Evolutionary conservation across 2,329 filamentous ascomycete genomes (phyloP), one percentile per base, ranked within the genome.

Genomic region (Pezicula carpinea): DNA sequence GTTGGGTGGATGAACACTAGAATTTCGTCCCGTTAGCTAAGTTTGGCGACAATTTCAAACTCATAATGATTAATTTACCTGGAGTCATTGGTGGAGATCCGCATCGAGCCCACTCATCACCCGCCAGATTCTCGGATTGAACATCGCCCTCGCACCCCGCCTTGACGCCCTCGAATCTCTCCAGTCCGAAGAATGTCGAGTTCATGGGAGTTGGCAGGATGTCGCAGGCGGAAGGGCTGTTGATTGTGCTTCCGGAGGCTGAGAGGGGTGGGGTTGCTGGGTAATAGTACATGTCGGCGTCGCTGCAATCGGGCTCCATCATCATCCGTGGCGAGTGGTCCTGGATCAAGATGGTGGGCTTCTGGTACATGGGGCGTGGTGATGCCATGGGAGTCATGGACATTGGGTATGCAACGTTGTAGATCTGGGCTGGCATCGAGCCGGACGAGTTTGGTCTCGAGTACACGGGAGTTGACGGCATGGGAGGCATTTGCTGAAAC

Each of bases 241-340:
- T 89, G 61, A 89, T 85, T 47, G 80, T 83, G 74, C 90, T 96
- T 56, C 87, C 86, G 23, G 89, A 85, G 3, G 87, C 84, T 19
- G 91, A 96, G 59, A 96, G 77, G 39, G 90, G 87, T 41, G 91
- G 91, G 17, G 91, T 96, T 6, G 89, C 83, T 29, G 91, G 91
- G 63, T 88, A 89, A 69, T 84, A 87, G 55, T 82, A 77, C 55
- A 64, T 59, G 49, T 85, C 80, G 23, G 70, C 68, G 58, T 83
- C 77, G 58, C 75, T 71, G 52, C 87, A 79, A 58, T 90, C 85
- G 14, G 87, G 89, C 67, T 95, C 87, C 54, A 95, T 70, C 60
- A 89, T 75, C 55, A 79, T 69, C 68, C 67, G 79, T 56, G 70
- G 69, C 15, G 71, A 67, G 48, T 79, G 76, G 47, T 82, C 76